Conservation (phyloP, 495 filamentous ascomycete species). For the Staphylotrichum tortipilum region DNA sequence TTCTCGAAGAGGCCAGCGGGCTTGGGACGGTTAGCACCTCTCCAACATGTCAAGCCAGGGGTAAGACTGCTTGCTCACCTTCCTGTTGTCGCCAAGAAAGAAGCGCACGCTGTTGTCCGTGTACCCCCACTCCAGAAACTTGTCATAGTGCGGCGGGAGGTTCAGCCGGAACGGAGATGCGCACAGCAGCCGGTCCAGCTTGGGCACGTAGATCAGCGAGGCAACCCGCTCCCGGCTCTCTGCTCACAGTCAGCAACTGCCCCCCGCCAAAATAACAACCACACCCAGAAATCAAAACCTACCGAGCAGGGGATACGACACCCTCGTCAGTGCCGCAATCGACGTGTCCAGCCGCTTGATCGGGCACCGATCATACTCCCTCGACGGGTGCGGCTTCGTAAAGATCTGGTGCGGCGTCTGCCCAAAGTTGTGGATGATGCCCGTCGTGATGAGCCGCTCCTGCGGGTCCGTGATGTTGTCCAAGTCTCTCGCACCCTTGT, state of each 20-base stretch:
- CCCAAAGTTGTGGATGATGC: constrained; percentile 97
- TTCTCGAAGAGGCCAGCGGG: constrained; percentile 82
- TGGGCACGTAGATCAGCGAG: constrained; percentile 67
- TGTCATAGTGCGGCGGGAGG: constrained; percentile 78
- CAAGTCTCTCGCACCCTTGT: constrained; percentile 85
- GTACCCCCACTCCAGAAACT: constrained; percentile 94
- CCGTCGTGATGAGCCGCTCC: constrained; percentile 76
- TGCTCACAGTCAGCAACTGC: constrained; percentile 18
- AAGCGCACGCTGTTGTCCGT: constrained; percentile 88
- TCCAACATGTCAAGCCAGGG: not conserved
- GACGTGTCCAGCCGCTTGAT: constrained; percentile 66
- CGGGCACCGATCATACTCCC: constrained; percentile 57
- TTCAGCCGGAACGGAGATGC: constrained; percentile 76
- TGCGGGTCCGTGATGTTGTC: constrained; percentile 84
- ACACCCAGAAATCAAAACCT: not conserved
- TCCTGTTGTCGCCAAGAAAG: constrained; percentile 68
- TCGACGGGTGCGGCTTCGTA: constrained; percentile 61
- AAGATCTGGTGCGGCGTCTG: constrained; percentile 96
- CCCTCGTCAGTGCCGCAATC: constrained; percentile 64
- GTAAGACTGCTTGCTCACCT: constrained; percentile 29
- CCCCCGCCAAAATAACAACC: not conserved
- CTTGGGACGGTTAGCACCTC: constrained; percentile 13
- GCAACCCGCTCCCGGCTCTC: constrained; percentile 74
- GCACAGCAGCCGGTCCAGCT: constrained; percentile 75
- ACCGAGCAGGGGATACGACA: constrained; percentile 72